Evolutionary conservation across 441 rosid genomes (phyloP).

Genomic region (Oxalis stricta): DNA sequence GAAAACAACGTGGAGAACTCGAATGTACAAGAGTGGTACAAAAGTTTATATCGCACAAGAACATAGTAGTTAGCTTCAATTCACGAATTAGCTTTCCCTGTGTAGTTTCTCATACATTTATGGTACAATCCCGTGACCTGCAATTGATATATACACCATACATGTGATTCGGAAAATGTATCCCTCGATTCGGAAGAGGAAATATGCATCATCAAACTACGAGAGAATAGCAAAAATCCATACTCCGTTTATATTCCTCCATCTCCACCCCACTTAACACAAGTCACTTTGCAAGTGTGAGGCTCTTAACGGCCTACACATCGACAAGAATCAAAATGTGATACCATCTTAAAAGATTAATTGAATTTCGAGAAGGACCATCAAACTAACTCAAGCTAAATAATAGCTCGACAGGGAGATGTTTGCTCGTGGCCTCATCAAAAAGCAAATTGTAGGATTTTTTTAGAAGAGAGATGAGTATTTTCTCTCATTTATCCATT

Average conservation of each 20-base stretch:
- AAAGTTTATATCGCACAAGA: background rate
- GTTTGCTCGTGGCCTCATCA: no score
- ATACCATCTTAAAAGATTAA: no score
- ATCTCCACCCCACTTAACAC: conserved; percentile 99
- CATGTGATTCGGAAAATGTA: background rate
- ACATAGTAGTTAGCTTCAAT: conserved; percentile 47
- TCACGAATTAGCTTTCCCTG: conserved; percentile 97
- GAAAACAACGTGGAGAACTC: background rate
- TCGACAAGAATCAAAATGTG: no score
- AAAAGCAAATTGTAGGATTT: no score
- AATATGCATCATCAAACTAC: background rate
- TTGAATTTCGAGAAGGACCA: no score
- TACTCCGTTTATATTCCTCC: conserved; percentile 92
- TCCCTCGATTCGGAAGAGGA: background rate
- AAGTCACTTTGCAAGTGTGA: conserved; percentile 91
- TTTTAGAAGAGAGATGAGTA: no score
- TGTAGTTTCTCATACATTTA: conserved; percentile 94
- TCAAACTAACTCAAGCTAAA: no score
- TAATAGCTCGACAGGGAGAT: no score
- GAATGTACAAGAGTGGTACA: background rate
- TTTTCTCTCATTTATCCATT: no score
- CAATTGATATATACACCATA: background rate
- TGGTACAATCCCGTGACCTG: conserved; percentile 93
- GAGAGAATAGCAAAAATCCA: conserved; percentile 6
- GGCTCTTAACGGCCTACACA: no score